Percentiles rank a stretch among this genome's conserved stretches.
phyloP scores from a whole-genome alignment of 139 green algal species.

The Chlorella sp. region DNA sequence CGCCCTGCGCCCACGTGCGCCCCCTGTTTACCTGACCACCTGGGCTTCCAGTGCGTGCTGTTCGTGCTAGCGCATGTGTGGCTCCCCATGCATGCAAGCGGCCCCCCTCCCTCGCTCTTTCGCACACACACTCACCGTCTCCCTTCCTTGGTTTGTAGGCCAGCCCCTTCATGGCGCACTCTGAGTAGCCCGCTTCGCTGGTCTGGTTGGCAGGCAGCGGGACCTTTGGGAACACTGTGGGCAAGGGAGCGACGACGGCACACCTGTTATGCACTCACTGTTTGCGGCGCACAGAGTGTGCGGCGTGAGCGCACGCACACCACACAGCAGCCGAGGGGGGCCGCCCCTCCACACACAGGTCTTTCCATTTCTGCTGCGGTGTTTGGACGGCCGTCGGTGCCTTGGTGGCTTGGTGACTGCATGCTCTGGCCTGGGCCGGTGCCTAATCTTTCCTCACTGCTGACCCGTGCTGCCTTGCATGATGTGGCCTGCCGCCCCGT shows the following conservation, averaged over 20 bases:
- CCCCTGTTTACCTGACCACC: too few species aligned
- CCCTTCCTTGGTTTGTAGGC: slow-evolving; percentile 46
- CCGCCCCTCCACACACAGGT: slow-evolving; percentile 29
- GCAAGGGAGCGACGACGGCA: too few species aligned
- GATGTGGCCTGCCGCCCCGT: too few species aligned
- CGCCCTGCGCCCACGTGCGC: too few species aligned
- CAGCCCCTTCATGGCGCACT: slow-evolving; percentile 46
- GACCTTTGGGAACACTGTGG: slow-evolving; percentile 10
- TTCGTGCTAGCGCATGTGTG: neutral
- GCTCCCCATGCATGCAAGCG: neutral
- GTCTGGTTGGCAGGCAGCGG: slow-evolving; percentile 16
- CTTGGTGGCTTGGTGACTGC: too few species aligned
- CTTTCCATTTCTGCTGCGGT: too few species aligned
- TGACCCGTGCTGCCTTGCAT: too few species aligned
- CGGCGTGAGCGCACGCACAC: too few species aligned
- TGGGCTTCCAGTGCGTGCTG: neutral
- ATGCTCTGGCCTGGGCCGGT: too few species aligned
- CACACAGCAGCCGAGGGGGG: neutral
- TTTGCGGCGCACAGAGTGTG: neutral
- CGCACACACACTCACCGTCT: slow-evolving; percentile 14
- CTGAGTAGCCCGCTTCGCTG: slow-evolving; percentile 15
- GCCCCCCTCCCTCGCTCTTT: neutral
- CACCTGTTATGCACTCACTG: neutral
- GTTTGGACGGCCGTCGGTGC: too few species aligned
- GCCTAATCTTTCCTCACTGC: too few species aligned